Evolutionary conservation across 768 basidiomycete genomes (phyloP), one percentile per base, ranked within the genome.

Genomic region (Lactarius deliciosus): DNA sequence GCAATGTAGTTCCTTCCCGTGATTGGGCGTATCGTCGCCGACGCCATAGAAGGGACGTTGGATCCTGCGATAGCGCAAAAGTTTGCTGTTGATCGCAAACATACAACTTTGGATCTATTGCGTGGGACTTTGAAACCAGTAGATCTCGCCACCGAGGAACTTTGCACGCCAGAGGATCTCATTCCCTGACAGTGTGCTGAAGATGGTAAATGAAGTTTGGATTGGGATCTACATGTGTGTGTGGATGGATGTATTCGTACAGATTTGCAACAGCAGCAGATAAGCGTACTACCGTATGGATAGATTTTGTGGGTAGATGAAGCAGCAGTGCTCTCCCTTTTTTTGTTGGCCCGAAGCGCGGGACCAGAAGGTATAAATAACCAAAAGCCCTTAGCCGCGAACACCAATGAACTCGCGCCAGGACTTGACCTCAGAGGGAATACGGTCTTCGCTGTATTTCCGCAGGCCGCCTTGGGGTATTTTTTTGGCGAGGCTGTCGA

Each of bases 331-430:
- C 11, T 8, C 58, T 34, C 11, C 22, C 47, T 59, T 63, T 20
- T 55, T n/a, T 32, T 22, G 4, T 50, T 25, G 41, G 41, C 20
- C 60, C 20, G 40, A 50, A 28, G 45, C 38, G 58, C 38, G 58
- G 57, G 47, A 50, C 22, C 50, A 7, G 22, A 50, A 6, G 62
- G 66, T 63, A 45, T 47, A 25, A 30, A 32, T 13, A 32, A 30
- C 22, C 58, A 61, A 38, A 32, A 11, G 43, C 6, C 34, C 68
- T 82, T 71, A 92, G 43, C 87, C 89, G 61, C 83, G 83, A 68
- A 79, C 79, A 16, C 92, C 92, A 54, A 94, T 86, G 75, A 93
- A 98, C 76, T 96, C 92, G 64, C 85, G 80, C 96, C 96, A 98
- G 38, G 92, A 93, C 72, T 84, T 85, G 73, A 99, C 95, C 76